Evolutionary conservation across 768 basidiomycete genomes (phyloP).

Genomic region (Galerina sulciceps): DNA sequence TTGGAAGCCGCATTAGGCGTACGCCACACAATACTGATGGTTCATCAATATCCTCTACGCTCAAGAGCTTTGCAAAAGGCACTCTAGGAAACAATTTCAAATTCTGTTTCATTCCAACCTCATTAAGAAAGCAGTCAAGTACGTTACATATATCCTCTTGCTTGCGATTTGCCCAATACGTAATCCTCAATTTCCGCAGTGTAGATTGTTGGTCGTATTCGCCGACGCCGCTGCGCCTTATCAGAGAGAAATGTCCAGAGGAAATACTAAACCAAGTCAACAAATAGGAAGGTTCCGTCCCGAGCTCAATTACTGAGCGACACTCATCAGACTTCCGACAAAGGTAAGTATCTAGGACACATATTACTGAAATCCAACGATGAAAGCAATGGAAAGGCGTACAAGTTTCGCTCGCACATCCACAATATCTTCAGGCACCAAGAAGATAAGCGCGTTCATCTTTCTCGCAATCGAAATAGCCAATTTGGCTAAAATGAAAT

Average conservation of each 20-base stretch:
- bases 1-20: too few relatives aligned
- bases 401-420: slow-evolving; percentile 91
- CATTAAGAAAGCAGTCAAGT: too few relatives aligned
- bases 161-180: too few relatives aligned
- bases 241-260: background rate
- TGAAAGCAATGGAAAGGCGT: slow-evolving; percentile 31
- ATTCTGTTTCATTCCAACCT: too few relatives aligned
- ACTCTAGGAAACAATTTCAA: too few relatives aligned
- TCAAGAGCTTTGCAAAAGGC: too few relatives aligned
- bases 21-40: too few relatives aligned
- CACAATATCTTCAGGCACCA: slow-evolving; percentile 97
- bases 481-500: slow-evolving; percentile 72
- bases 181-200: too few relatives aligned
- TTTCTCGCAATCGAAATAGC: slow-evolving; percentile 99
- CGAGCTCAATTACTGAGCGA: slow-evolving; percentile 41
- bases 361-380: background rate
- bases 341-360: slow-evolving; percentile 84
- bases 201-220: too few relatives aligned
- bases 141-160: too few relatives aligned
- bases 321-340: slow-evolving; percentile 89
- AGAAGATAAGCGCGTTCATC: slow-evolving; percentile 94
- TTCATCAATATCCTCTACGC: too few relatives aligned
- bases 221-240: background rate
- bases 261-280: background rate
- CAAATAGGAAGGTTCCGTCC: background rate